phyloP scores from a whole-genome alignment of 306 rosid genomes.

The Styphnolobium japonicum region DNA sequence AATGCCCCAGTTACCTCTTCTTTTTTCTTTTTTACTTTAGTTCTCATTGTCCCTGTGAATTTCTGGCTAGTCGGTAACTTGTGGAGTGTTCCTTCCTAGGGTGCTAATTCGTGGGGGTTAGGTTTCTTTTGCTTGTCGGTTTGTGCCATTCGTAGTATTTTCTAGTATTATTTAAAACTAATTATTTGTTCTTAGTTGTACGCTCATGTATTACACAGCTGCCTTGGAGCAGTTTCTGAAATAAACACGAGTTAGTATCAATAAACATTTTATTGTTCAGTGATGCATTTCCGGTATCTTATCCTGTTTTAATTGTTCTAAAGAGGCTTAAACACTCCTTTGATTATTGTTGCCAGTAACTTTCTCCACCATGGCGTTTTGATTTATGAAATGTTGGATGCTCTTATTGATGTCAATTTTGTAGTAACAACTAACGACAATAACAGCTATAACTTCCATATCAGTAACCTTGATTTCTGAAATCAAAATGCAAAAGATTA shows the following conservation, averaged over 20 bases:
- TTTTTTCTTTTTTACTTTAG: not conserved
- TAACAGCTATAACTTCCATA: too few species aligned
- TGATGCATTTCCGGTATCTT: too few species aligned
- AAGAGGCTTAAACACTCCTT: not conserved
- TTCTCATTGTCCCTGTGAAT: not conserved
- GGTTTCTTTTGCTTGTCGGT: not conserved
- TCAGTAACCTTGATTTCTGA: not conserved
- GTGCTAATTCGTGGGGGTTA: not conserved
- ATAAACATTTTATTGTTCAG: not conserved
- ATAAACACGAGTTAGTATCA: not conserved
- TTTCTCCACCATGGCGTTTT: not conserved
- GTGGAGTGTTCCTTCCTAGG: not conserved
- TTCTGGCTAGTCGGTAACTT: not conserved
- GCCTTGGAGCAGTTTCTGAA: not conserved
- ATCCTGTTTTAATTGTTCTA: not conserved
- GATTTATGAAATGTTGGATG: not conserved
- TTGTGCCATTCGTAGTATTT: not conserved
- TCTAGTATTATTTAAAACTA: not conserved
- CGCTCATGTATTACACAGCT: not conserved
- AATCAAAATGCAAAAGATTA: not conserved
- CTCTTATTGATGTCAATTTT: not conserved
- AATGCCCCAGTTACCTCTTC: not conserved
- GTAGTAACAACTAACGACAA: not conserved
- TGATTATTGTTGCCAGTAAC: not conserved
- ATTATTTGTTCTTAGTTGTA: not conserved